Base-by-base conservation (phyloP, 768 basidiomycete genomes). In the Kwoniella shandongensis region DNA sequence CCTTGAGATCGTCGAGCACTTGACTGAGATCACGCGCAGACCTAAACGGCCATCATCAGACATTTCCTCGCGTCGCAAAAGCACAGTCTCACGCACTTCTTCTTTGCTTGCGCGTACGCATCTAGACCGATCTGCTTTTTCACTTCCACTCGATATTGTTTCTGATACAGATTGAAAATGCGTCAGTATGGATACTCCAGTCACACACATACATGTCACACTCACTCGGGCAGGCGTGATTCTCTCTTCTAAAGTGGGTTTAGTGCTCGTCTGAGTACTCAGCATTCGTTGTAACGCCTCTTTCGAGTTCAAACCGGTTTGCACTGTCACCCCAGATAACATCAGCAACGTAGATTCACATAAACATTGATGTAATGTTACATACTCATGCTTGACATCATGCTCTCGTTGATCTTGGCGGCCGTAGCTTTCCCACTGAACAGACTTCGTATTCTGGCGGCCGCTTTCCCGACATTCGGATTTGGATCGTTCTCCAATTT, bases 1-100 rank as follows among this genome's bases (percentile, higher is more conserved):
- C 45, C 40, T n/a, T 18, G 30, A 62, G 17, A 11, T 32, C 25
- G 5, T 54, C 38, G 20, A 66, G 38, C 22, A 61, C 53, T 3
- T 61, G n/a, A n/a, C n/a, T n/a, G n/a, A n/a, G n/a, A n/a, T n/a
- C n/a, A n/a, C n/a, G n/a, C n/a, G n/a, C n/a, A n/a, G n/a, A n/a
- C n/a, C n/a, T n/a, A n/a, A n/a, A n/a, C n/a, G n/a, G n/a, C n/a
- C n/a, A n/a, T n/a, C n/a, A 47, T 15, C 48, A 42, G 20, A 62
- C 38, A 17, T 49, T n/a, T 6, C 13, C 32, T 13, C 13, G 6
- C 32, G 7, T 13, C 6, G 32, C 32, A 32, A 13, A 12, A 25
- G 40, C 39, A 30, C 44, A n/a, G 17, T 7, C 26, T 39, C n/a
- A 17, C 40, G 5, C 22, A 23, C 40, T 17, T 7, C 6, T 18